Evolutionary conservation across 306 rosid genomes (phyloP).

Genomic region (Potentilla sterilis): DNA sequence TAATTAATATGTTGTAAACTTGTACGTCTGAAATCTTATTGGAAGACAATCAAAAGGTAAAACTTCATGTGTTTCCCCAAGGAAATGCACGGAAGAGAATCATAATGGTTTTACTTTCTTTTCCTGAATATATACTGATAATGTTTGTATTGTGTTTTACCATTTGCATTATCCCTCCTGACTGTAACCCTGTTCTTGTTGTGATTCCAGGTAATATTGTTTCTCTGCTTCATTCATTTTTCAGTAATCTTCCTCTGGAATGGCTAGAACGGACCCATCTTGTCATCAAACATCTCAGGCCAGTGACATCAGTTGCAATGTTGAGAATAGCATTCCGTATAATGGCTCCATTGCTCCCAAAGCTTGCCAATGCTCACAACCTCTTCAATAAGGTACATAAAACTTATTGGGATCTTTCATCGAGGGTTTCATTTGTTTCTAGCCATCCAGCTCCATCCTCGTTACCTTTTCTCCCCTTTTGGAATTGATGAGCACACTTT

Average conservation of each 20-base stretch:
- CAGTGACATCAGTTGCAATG: slow-evolving; percentile 90
- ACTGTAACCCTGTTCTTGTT: slow-evolving; percentile 23
- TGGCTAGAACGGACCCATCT: slow-evolving; percentile 86
- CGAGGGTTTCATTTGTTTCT: background rate
- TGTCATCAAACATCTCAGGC: slow-evolving; percentile 80
- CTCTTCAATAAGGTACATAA: slow-evolving; percentile 76
- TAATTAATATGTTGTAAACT: background rate
- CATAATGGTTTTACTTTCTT: background rate
- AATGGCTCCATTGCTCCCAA: slow-evolving; percentile 94
- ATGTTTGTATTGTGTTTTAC: background rate
- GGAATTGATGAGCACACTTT: background rate
- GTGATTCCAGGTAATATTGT: slow-evolving; percentile 71
- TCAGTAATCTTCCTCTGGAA: slow-evolving; percentile 93
- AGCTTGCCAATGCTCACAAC: slow-evolving; percentile 84
- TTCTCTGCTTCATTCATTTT: slow-evolving; percentile 92
- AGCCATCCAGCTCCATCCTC: background rate
- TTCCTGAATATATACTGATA: background rate
- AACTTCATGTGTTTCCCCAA: background rate
- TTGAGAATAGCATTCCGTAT: slow-evolving; percentile 93
- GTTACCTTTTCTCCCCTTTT: background rate
- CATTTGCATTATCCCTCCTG: background rate
- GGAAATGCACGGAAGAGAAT: background rate
- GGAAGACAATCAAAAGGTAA: background rate
- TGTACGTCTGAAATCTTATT: background rate
- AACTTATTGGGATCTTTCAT: slow-evolving; percentile 11